phyloP scores from a whole-genome alignment of 2,329 filamentous ascomycete genomes.

The Volutella citrinella region DNA sequence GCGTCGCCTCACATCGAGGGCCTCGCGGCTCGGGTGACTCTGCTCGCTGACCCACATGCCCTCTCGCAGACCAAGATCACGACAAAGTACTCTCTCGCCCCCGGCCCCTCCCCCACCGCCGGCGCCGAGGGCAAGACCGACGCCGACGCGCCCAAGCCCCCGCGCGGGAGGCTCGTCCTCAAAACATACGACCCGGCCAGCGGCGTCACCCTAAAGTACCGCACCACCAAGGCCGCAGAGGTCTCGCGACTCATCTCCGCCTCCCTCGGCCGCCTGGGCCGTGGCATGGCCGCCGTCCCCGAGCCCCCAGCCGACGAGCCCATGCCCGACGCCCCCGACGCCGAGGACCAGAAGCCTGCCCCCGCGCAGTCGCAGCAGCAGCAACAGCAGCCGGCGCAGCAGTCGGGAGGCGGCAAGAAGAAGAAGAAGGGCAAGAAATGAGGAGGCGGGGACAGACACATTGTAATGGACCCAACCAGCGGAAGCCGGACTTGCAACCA shows the following conservation, averaged over 20 bases:
- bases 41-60: too few relatives aligned
- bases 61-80: constrained; percentile 94
- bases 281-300: constrained; percentile 60
- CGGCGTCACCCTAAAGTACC: constrained; percentile 85
- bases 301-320: constrained; percentile 39
- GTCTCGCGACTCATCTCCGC: constrained; percentile 74
- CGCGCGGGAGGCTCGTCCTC: constrained; percentile 70
- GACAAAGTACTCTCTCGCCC: constrained; percentile 80
- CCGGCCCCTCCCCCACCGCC: constrained; percentile 26
- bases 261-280: constrained; percentile 72
- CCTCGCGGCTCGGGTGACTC: too few relatives aligned
- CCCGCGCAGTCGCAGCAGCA: constrained; percentile 20
- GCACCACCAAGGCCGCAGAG: constrained; percentile 86
- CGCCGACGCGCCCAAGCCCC: constrained; percentile 40
- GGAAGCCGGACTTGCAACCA: too few relatives aligned
- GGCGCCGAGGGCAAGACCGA: constrained; percentile 25
- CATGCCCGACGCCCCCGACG: constrained; percentile 38
- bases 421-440: constrained; percentile 72
- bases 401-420: constrained; percentile 49
- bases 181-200: constrained; percentile 86
- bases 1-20: constrained; percentile 9
- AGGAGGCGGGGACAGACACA: constrained; percentile 15
- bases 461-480: neutral
- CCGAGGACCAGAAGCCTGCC: constrained; percentile 29
- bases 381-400: constrained; percentile 23